Evolutionary conservation across 495 filamentous ascomycete species (phyloP), one percentile per base, ranked within the genome.

Genomic region (Xylaria venustula): DNA sequence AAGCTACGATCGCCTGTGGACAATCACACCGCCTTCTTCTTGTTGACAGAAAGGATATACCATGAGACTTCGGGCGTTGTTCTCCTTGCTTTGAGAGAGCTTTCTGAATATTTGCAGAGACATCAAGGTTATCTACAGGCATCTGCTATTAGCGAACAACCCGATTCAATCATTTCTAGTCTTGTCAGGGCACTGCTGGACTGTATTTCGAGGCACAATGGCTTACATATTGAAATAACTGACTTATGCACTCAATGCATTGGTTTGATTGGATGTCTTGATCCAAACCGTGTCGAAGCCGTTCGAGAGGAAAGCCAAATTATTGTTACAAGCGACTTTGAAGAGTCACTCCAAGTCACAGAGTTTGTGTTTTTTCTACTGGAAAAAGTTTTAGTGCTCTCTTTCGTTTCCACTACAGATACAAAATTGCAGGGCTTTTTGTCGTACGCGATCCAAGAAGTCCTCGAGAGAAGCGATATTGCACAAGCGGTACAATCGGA

Each of bases 391-490:
- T 77, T 98, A 22, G 91, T 98, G 51, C 90, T 92, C 64, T 88
- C 92, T 12, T 99, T 99, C 69, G 77, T 93, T 34, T 93, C 92
- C 2, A 88, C 90, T 9, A 92, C 86, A 2, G 94, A 96, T 67
- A 88, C 92, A 0, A 87, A 86, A 67, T 82, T 90, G 17, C 93
- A 96, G 69, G 91, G 91, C 1, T 97, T 95, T 69, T 79, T 99
- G 15, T 90, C 92, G 14, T 98, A 87, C 70, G 89, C 87, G 2
- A 96, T 98, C 88, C 94, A 99, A 73, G 89, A 94, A 65, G 80
- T 99, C 8, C 82, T 98, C 8, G 87, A 86, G 54, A 85, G 87
- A 60, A 87, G 87, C 67, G 85, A 87, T 26, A 83, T 96, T 58
- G 85, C 84, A 37, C 73, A 75, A n/a, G 82, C 87, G 6, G 82